Conservation (phyloP, 73 alveolate species). For the Tetrahymena malaccensis region DNA sequence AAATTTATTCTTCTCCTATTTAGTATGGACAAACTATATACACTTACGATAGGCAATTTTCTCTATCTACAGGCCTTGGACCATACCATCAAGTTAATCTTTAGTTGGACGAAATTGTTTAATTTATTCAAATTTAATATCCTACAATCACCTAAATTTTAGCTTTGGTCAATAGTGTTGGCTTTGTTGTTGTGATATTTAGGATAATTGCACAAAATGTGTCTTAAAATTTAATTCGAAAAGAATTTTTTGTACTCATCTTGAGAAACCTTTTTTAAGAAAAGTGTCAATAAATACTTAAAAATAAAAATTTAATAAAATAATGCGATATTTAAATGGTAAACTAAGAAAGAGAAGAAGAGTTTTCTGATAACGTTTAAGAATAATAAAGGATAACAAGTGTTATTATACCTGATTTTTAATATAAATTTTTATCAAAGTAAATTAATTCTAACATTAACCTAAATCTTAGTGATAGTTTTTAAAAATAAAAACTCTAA, state of each 20-base stretch:
- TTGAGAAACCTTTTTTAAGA: background rate
- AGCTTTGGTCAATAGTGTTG: background rate
- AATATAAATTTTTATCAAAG: too few species aligned
- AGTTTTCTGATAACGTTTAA: too few species aligned
- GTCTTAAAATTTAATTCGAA: background rate
- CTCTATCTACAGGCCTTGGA: background rate
- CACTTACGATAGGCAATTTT: background rate
- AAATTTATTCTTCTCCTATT: background rate
- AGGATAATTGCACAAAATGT: background rate
- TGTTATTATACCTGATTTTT: too few species aligned
- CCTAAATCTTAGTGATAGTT: too few species aligned
- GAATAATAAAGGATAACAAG: background rate
- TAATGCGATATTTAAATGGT: background rate
- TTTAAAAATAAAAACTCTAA: too few species aligned
- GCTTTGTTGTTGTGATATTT: background rate
- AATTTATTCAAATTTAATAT: too few species aligned
- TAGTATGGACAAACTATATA: background rate
- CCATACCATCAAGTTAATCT: background rate
- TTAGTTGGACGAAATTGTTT: background rate
- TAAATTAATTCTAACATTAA: too few species aligned
- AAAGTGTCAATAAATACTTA: background rate
- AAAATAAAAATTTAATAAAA: too few species aligned
- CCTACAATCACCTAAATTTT: background rate
- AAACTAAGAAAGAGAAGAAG: background rate
- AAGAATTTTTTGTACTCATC: background rate